These are phyloP conservation scores for Talaromyces verruculosus DNA, from an alignment of 2,329 filamentous ascomycete species.

Conservation along the genomic window DNA sequence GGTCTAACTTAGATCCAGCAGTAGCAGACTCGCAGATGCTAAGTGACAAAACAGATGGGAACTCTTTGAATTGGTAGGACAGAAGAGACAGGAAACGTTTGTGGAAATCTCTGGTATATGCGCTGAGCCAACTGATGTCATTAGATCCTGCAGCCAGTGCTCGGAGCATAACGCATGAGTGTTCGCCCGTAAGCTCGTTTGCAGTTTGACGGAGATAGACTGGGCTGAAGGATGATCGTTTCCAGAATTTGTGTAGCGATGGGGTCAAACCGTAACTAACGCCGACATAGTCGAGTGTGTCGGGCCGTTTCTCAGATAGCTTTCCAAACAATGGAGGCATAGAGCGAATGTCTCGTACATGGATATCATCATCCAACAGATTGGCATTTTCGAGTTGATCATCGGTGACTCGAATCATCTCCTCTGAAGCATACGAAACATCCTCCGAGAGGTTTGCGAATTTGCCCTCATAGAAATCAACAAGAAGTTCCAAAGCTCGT, in stretches of 20 bases:
- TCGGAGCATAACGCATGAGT: conserved; percentile 95
- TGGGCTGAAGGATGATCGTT: conserved; percentile 77
- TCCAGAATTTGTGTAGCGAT: conserved; percentile 94
- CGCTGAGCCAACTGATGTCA: conserved; percentile 81
- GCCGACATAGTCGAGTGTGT: conserved; percentile 84
- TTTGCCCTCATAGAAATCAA: conserved; percentile 92
- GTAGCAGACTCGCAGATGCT: conserved; percentile 85
- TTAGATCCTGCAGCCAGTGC: conserved; percentile 62
- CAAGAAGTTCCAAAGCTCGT: conserved; percentile 79
- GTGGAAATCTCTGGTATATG: conserved; percentile 91
- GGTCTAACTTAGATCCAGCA: conserved; percentile 66
- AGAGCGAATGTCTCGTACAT: conserved; percentile 80
- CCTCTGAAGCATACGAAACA: conserved; percentile 51
- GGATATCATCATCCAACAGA: conserved; percentile 82
- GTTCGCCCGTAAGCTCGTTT: conserved; percentile 94
- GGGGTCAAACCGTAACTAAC: conserved; percentile 92
- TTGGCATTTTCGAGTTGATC: conserved; percentile 73
- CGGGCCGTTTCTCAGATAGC: conserved; percentile 76
- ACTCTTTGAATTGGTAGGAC: conserved; percentile 87
- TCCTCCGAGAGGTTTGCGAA: conserved; percentile 81
- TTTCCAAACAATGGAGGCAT: conserved; percentile 94
- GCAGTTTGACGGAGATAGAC: conserved; percentile 94
- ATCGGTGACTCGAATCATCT: conserved; percentile 78
- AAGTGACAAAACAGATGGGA: conserved; percentile 74
- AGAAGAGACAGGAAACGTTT: conserved; percentile 86